phyloP scores from a whole-genome alignment of 306 rosid genomes.

The Hippophae tibetana region DNA sequence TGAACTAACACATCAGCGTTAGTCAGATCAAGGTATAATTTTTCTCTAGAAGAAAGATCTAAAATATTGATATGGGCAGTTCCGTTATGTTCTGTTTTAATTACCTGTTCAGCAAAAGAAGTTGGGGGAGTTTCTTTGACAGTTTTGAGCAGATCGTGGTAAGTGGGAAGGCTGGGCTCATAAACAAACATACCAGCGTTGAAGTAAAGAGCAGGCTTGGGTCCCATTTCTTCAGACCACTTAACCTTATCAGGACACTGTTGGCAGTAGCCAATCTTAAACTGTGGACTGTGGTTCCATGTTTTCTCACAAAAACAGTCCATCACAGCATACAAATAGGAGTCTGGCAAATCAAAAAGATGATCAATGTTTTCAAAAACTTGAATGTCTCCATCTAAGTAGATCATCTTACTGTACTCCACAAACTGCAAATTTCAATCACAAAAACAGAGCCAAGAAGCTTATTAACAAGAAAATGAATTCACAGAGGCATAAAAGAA shows the following conservation, averaged over 20 bases:
- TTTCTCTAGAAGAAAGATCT: neutral
- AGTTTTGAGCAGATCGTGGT: slow-evolving; percentile 23
- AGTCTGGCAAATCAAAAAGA: slow-evolving; percentile 28
- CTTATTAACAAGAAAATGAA: no score
- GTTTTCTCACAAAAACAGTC: slow-evolving; percentile 47
- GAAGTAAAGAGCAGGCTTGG: slow-evolving; percentile 38
- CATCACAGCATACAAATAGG: slow-evolving; percentile 40
- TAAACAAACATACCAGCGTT: slow-evolving; percentile 42
- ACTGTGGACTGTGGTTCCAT: slow-evolving; percentile 34
- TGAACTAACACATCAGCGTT: no score
- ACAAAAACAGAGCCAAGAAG: no score
- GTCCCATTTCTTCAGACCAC: slow-evolving; percentile 32
- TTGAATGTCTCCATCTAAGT: slow-evolving; percentile 45
- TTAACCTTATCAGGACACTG: slow-evolving; percentile 37
- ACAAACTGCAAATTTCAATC: slow-evolving; percentile 23
- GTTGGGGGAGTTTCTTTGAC: slow-evolving; percentile 26
- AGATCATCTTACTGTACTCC: slow-evolving; percentile 42
- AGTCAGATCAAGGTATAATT: no score
- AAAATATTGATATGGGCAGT: no score
- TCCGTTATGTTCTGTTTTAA: no score
- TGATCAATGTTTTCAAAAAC: slow-evolving; percentile 43
- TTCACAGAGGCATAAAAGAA: neutral
- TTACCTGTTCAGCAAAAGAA: slow-evolving; percentile 44
- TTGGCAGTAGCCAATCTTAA: slow-evolving; percentile 44
- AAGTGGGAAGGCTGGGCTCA: slow-evolving; percentile 27